Base-by-base conservation (phyloP, 306 rosid species). In the Cucumis hystrix region DNA sequence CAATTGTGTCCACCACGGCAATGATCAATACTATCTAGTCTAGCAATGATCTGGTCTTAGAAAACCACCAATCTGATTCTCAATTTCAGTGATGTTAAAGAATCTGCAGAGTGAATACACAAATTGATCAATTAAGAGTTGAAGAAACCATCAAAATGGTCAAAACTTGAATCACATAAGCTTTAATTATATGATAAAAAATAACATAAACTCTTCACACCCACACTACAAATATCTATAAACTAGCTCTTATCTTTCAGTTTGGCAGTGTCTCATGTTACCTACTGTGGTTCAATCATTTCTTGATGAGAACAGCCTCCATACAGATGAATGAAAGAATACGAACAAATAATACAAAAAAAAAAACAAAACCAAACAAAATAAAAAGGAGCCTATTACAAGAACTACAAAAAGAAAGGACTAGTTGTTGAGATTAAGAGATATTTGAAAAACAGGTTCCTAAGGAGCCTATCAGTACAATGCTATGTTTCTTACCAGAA, bases 41-140 rank as follows among this genome's bases (percentile, higher is more conserved):
- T 56, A n/a, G 15, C 7, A 16, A n/a, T 14, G 64, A 57, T 17
- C 23, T 45, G 33, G 10, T 18, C 76, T 55, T 15, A 37, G 60
- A 10, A 55, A 37, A 76, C 39, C 57, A 35, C 62, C 67, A 52
- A 76, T 49, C 57, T n/a, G 8, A 64, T 16, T 21, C 30, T 49
- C 73, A 17, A 30, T 30, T 63, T 4, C 30, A 63, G 28, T 28
- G 67, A 28, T 23, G 43, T 45, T 55, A 61, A 58, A 62, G 59
- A 77, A 77, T 62, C 72, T 77, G 79, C 60, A 77, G 16, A 77
- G 49, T 45, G 33, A 33, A 77, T 15, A 61, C 63, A 30, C 17
- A 47, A 49, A 25, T 2, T 20, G 35, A 20, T 49, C 51, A 10
- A 28, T 64, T 39, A 30, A 40, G 33, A 76, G 18, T 58, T 59